phyloP scores from a whole-genome alignment of 306 rosid genomes.

The Cucurbita moschata region DNA sequence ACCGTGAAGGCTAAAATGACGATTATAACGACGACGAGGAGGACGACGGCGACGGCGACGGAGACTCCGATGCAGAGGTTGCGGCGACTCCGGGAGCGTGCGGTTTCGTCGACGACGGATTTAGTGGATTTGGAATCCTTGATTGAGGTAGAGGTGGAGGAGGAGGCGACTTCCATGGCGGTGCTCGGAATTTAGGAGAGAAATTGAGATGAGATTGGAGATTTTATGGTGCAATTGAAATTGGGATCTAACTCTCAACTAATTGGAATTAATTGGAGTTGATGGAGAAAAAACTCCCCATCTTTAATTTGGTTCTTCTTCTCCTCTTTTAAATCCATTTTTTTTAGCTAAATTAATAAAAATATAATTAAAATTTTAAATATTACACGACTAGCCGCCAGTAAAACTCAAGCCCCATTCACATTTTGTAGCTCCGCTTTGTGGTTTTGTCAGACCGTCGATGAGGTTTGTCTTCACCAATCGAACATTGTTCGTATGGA shows the following conservation, averaged over 20 bases:
- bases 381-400: too few relatives aligned
- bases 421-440: too few relatives aligned
- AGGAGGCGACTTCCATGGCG: not conserved
- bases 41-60: not conserved
- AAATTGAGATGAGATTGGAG: not conserved
- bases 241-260: not conserved
- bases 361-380: too few relatives aligned
- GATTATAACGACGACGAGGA: not conserved
- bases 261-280: not conserved
- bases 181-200: not conserved
- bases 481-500: too few relatives aligned
- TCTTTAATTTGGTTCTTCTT: not conserved
- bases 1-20: constrained; percentile 33
- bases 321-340: not conserved
- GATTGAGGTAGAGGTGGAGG: not conserved
- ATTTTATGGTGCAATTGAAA: not conserved
- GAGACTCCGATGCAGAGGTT: constrained; percentile 12
- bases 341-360: too few relatives aligned
- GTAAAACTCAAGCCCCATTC: too few relatives aligned
- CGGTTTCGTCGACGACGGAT: not conserved
- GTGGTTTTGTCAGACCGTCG: too few relatives aligned
- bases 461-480: too few relatives aligned
- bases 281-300: not conserved
- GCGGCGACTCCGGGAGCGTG: constrained; percentile 7
- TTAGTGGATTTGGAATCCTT: not conserved